phyloP scores from a whole-genome alignment of 345 rosid genomes.

The Corymbia maculata region DNA sequence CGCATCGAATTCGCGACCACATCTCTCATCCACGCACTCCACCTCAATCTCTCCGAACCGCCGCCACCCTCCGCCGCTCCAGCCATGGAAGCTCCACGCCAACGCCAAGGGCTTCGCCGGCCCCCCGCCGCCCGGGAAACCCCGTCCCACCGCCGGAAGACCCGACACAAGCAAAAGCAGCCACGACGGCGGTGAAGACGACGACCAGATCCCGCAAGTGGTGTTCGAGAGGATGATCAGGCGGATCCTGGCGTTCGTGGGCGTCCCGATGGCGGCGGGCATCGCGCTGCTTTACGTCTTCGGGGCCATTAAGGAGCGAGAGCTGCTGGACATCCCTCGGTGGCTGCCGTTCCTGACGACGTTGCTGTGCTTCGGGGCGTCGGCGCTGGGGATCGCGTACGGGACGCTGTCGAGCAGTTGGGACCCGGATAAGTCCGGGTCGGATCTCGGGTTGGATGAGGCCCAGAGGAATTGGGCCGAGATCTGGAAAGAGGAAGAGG shows the following conservation, averaged over 20 bases:
- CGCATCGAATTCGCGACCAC: not conserved
- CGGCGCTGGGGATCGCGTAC: constrained; percentile 65
- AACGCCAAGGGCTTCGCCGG: constrained; percentile 7
- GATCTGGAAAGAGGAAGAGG: constrained; percentile 64
- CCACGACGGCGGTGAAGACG: not conserved
- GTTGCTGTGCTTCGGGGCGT: constrained; percentile 49
- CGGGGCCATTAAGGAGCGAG: constrained; percentile 23
- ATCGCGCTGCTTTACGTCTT: not conserved
- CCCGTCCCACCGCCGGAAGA: not conserved
- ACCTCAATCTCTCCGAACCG: not conserved
- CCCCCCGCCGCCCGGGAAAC: not conserved
- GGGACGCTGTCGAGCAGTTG: constrained; percentile 70
- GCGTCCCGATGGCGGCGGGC: constrained; percentile 8
- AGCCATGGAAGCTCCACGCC: not conserved
- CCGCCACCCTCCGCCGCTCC: not conserved
- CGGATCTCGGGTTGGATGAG: constrained; percentile 60
- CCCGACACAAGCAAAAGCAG: not conserved
- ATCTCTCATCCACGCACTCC: not conserved
- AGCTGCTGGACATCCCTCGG: constrained; percentile 44
- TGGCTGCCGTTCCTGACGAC: constrained; percentile 52
- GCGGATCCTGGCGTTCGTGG: constrained; percentile 6
- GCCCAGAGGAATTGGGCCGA: constrained; percentile 64
- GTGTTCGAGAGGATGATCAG: constrained; percentile 4
- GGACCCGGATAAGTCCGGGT: constrained; percentile 52
- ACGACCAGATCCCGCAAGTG: constrained; percentile 5